Base-by-base conservation (phyloP, 2,329 filamentous ascomycete species). In the Ceratocystis smalleyi region DNA sequence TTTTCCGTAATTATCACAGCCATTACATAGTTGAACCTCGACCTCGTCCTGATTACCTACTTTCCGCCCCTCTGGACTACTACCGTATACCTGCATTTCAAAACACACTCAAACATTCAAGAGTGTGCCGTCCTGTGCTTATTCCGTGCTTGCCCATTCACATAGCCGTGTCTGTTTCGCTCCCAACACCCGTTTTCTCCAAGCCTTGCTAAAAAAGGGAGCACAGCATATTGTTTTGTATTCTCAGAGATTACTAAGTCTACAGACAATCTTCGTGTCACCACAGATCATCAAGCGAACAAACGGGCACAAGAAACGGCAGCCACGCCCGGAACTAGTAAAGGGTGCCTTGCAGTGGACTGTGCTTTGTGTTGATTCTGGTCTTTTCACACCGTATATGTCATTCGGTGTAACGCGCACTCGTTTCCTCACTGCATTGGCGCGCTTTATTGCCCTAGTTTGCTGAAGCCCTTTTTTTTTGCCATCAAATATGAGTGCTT, bases 401-500 rank as follows among this genome's bases (percentile, higher is more conserved):
- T 57, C 54, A 57, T 17, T 57, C 54, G 15, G 54, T 57, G 54
- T 57, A 19, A 57, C 54, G 17, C 54, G 54, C 24, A 35, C 54
- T 35, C 6, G 47, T 54, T 40, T 61, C 8, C 17, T 61, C 35
- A 12, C 7, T 40, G 19, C 22, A 43, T 45, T 40, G 54, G 30
- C 17, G 32, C 54, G 54, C 30, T 49, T 24, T 30, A 17, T 61
- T 32, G 60, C n/a, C 10, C 40, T 19, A 51, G 45, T 17, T 40
- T 59, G 27, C 47, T 51, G 19, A 32, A n/a, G 12, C 24, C n/a
- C n/a, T n/a, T n/a, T 27, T 19, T 43, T 51, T 45, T 35, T 6
- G 45, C 7, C 24, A 40, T 51, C 51, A 51, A 66, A 57, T 62
- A 66, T 66, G 65, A 64, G 30, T 43, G 54, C 59, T 40, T 30